Evolutionary conservation across 2,329 filamentous ascomycete species (phyloP).

Genomic region (Blumeria graminis): DNA sequence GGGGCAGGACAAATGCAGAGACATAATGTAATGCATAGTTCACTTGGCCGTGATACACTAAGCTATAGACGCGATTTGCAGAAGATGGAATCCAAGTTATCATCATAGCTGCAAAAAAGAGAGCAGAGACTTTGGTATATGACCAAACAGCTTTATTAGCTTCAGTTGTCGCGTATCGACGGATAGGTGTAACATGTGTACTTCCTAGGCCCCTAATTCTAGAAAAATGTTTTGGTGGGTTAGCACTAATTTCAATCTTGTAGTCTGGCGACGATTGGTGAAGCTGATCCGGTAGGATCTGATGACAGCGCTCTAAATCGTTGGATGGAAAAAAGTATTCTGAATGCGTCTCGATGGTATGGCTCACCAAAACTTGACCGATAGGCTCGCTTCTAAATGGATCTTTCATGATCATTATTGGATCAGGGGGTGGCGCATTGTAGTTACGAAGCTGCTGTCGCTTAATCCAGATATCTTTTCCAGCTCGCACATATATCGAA

Average conservation of each 20-base stretch:
- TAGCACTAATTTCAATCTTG: constrained; percentile 2
- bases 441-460: constrained; percentile 35
- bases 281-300: not conserved
- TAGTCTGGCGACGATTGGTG: not conserved
- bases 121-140: constrained; percentile 44
- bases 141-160: constrained; percentile 39
- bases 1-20: constrained; percentile 49
- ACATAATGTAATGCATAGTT: constrained; percentile 40
- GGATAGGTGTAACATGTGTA: constrained; percentile 3
- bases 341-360: constrained; percentile 1
- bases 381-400: constrained; percentile 15
- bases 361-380: constrained; percentile 31
- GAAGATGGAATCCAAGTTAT: constrained; percentile 59
- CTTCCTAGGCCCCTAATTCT: no score
- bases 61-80: constrained; percentile 49
- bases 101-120: constrained; percentile 48
- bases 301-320: not conserved
- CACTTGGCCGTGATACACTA: constrained; percentile 28
- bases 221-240: not conserved
- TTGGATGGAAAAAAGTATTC: not conserved
- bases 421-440: constrained; percentile 18
- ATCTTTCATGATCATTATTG: constrained; percentile 18
- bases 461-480: constrained; percentile 41
- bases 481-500: constrained; percentile 41
- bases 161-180: constrained; percentile 5